Percentiles rank a stretch among this genome's conserved stretches.
phyloP scores from a whole-genome alignment of 352 stramenopile genomes.

The Pythium phragmitis region DNA sequence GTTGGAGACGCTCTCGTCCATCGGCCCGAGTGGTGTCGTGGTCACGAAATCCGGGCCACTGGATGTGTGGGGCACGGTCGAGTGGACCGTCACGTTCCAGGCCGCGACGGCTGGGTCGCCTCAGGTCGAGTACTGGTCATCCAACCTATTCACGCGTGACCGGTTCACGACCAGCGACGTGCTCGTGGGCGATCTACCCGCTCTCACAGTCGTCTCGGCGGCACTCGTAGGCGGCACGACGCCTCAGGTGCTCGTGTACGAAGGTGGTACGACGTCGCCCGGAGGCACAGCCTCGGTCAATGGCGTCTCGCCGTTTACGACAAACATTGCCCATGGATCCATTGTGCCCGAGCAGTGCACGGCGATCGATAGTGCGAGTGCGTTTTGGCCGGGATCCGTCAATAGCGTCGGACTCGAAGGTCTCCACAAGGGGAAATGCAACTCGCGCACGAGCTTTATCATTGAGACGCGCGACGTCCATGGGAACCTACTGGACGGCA shows the following conservation, averaged over 20 bases:
- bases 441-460: slow-evolving; percentile 79
- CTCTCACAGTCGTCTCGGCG: slow-evolving; percentile 26
- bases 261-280: slow-evolving; percentile 34
- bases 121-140: slow-evolving; percentile 74
- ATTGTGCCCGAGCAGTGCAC: slow-evolving; percentile 70
- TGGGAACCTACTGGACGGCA: slow-evolving; percentile 89
- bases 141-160: slow-evolving; percentile 43
- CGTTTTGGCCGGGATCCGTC: slow-evolving; percentile 58
- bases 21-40: slow-evolving; percentile 38
- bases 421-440: slow-evolving; percentile 63
- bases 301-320: slow-evolving; percentile 54
- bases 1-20: slow-evolving; percentile 62
- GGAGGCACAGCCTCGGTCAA: slow-evolving; percentile 33
- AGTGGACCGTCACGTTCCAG: slow-evolving; percentile 71
- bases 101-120: slow-evolving; percentile 33
- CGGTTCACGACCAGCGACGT: slow-evolving; percentile 43
- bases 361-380: slow-evolving; percentile 50
- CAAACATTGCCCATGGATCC: slow-evolving; percentile 51
- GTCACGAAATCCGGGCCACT: slow-evolving; percentile 36
- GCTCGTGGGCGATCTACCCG: slow-evolving; percentile 57
- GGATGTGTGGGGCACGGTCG: slow-evolving; percentile 31
- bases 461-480: slow-evolving; percentile 93
- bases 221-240: slow-evolving; percentile 37
- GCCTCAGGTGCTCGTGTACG: slow-evolving; percentile 35
- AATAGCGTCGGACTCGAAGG: slow-evolving; percentile 58